These are phyloP conservation scores for Kwoniella botswanensis DNA, from an alignment of 768 basidiomycete species.

Conservation along the genomic window DNA sequence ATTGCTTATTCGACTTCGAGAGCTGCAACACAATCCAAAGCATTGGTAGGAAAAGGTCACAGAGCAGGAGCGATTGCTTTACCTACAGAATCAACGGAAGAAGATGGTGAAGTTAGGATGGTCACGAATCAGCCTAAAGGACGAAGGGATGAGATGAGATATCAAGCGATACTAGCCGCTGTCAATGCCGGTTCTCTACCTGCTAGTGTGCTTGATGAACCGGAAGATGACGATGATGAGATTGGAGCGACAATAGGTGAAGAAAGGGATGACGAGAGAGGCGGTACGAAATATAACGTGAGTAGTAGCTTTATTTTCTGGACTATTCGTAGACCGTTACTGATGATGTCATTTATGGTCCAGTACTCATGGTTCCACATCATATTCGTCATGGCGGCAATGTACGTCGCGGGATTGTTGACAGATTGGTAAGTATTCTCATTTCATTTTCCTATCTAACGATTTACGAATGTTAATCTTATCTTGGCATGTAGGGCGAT, in stretches of 20 bases:
- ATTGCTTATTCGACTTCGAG: slow-evolving; percentile 97
- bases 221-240: slow-evolving; percentile 70
- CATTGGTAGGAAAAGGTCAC: slow-evolving; percentile 72
- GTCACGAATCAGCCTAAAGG: slow-evolving; percentile 80
- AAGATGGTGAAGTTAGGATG: slow-evolving; percentile 63
- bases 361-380: slow-evolving; percentile 99
- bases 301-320: slow-evolving; percentile 38
- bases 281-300: slow-evolving; percentile 93
- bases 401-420: slow-evolving; percentile 96
- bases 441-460: neutral
- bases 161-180: slow-evolving; percentile 91
- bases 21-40: slow-evolving; percentile 93
- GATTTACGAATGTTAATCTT: no score
- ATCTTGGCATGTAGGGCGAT: slow-evolving; percentile 51
- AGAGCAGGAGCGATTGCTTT: slow-evolving; percentile 69
- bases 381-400: slow-evolving; percentile 91
- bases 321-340: neutral
- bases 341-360: neutral
- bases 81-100: slow-evolving; percentile 63
- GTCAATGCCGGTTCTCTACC: slow-evolving; percentile 97
- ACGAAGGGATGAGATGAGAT: slow-evolving; percentile 81
- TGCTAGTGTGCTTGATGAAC: slow-evolving; percentile 81
- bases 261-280: slow-evolving; percentile 85
- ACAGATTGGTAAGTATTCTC: slow-evolving; percentile 85
- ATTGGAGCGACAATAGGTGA: slow-evolving; percentile 66